Base-by-base conservation (phyloP, 1,284 basidiomycete species). In the Xerocomus cyaneibrunnescens region DNA sequence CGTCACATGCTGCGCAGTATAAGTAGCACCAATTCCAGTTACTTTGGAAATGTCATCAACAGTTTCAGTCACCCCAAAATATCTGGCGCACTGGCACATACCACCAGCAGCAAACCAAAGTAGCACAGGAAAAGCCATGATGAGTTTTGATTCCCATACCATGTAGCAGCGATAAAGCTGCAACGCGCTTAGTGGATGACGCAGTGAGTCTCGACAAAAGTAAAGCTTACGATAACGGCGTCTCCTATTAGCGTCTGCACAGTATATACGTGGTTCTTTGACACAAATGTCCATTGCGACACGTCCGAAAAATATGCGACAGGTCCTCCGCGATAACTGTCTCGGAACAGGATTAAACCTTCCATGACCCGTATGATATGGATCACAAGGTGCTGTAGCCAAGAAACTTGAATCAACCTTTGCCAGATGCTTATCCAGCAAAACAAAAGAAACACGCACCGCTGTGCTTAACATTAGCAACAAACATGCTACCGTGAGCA, bases 141-240 rank as follows among this genome's bases (percentile, higher is more conserved):
- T 14, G 12, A 36, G 23, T 22, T 22, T 30, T 14, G 48, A 45
- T 37, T 31, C 23, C 40, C 48, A 49, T 17, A 45, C 41, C 41
- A 37, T 23, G 21, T 45, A 10, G 21, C 48, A 45, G 3, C 48
- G 48, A n/a, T 45, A 37, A 30, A 49, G 48, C 48, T 49, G 34
- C 14, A 28, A 17, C 21, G 5, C 10, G 7, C 7, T 35, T 7
- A 45, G 32, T 13, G 9, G n/a, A 34, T 21, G 19, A 43, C n/a
- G 2, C 25, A 13, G 6, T 35, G 7, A 8, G n/a, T 12, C 23
- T 35, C 16, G 5, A 21, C n/a, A 6, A n/a, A 21, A 31, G 3
- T 9, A 48, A 49, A 5, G 25, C 47, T 35, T 30, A 49, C 47
- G 19, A 49, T 16, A 19, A 49, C 25, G 19, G 19, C 25, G 16